phyloP scores from a whole-genome alignment of 192 early-diverging fungal species.

The Coemansia erecta region DNA sequence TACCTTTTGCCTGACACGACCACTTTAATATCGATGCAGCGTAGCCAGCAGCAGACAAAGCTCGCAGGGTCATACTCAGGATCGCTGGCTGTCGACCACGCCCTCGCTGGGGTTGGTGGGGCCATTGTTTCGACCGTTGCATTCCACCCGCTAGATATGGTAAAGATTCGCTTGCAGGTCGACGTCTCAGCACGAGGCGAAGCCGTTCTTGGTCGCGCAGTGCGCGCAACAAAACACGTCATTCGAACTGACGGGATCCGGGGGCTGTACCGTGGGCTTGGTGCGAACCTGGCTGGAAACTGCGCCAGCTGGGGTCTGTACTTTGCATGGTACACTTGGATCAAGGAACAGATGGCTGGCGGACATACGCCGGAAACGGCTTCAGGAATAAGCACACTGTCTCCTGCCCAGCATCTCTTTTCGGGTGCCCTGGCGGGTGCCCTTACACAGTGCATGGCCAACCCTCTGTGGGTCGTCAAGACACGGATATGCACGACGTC shows the following conservation, averaged over 20 bases:
- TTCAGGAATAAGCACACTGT: constrained; percentile 56
- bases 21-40: constrained; percentile 11
- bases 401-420: constrained; percentile 73
- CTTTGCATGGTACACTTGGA: constrained; percentile 80
- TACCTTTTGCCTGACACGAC: background rate
- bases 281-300: constrained; percentile 87
- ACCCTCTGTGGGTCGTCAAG: constrained; percentile 85
- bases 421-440: constrained; percentile 79
- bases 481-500: constrained; percentile 77
- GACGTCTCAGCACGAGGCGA: constrained; percentile 55
- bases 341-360: constrained; percentile 46
- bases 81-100: constrained; percentile 69
- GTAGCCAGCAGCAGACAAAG: constrained; percentile 13
- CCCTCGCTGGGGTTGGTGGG: constrained; percentile 83
- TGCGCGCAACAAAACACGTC: constrained; percentile 62
- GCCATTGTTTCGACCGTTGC: constrained; percentile 76
- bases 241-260: constrained; percentile 58
- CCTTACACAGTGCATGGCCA: constrained; percentile 67
- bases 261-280: constrained; percentile 89
- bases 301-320: constrained; percentile 96
- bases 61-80: constrained; percentile 42
- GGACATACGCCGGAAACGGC: constrained; percentile 43
- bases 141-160: constrained; percentile 91
- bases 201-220: constrained; percentile 63
- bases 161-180: constrained; percentile 91